Evolutionary conservation across 2,329 filamentous ascomycete genomes (phyloP), one percentile per base, ranked within the genome.

Genomic region (Lachnellula arida): DNA sequence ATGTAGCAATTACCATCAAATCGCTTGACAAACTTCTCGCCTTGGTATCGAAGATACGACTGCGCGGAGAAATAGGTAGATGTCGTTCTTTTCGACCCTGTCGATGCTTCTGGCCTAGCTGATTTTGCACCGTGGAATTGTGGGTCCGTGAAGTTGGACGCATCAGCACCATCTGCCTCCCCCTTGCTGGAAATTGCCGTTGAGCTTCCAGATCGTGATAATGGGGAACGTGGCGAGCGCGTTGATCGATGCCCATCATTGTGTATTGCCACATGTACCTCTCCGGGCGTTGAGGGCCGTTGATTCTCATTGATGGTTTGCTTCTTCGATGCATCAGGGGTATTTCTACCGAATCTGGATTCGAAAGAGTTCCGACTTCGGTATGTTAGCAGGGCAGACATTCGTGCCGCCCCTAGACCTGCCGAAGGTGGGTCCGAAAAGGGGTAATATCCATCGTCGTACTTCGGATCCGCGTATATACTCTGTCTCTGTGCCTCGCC

Each of bases 1-100:
- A 99, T 97, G 76, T 99, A 99, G 76, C 94, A 99, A 72, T 99
- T 99, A 67, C 91, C 90, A 73, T 99, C 94, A 72, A 97, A 99
- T 9, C 94, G 88, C 72, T 89, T 91, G 66, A 97, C 94, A 67
- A 99, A 99, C 73, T 99, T 99, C 66, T 87, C 83, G 54, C 91
- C 93, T 74, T 99, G 94, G 73, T 99, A 99, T 19, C 94, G 88
- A 44, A 99, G 82, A 73, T 99, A 99, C 0, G 92, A 97, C 72
- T 99, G 94, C 0, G 94, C 94, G 0, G 94, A 97, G 74, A 97
- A 99, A 74, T 97, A 97, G n/a, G 90, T 94, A 7, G 86, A 85
- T 0, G 84, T 81, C 6, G 72, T 60, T 63, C 53, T 68, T 68
- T 23, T 63, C 55, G 32, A 59, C 50, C 53, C 64, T 57, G 34